Base-by-base conservation (phyloP, 2,329 filamentous ascomycete genomes). In the Amauroascus verrucosus region DNA sequence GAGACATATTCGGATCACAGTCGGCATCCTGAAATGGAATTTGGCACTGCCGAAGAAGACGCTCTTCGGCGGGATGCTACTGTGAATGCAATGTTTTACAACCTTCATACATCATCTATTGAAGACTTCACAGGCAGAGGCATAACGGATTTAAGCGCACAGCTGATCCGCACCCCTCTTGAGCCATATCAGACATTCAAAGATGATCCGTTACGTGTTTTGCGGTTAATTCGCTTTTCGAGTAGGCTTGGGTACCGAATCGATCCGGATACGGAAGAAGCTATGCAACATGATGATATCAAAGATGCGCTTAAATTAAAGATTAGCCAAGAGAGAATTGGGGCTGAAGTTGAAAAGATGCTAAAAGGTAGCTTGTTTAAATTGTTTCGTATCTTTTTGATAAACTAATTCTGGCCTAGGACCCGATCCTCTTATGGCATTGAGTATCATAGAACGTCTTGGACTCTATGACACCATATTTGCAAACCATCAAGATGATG, bases 51-150 rank as follows among this genome's bases (percentile, higher is more conserved):
- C 0, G 79, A 86, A 65, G 89, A 98, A 68, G 91, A 98, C 69
- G 91, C 91, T 1, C 67, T 89, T 60, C 83, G 91, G 20, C 82
- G 91, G 46, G 91, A 98, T 73, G 90, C 91, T 20, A 96, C 89
- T 0, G 83, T 97, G 57, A 98, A 98, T 66, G 88, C 93, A 22
- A 80, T 98, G 58, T 97, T 97, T 71, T 97, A 93, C 75, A 97
- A 97, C 62, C 73, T 98, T 37, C 83, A 90, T 63, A 88, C 84
- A 0, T 78, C 81, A 32, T 63, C 77, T 55, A 79, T 97, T 33
- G 91, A 97, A 67, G 93, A 98, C 66, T 85, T 94, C 57, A 94
- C 88, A 0, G 78, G 79, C 6, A 71, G 68, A 37, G 91, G 93
- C 0, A 72, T 94, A 33, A 65, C 78, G 6, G 91, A 97, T 64